Evolutionary conservation across 495 filamentous ascomycete species (phyloP), one percentile per base, ranked within the genome.

Genomic region (Xylaria nigripes): DNA sequence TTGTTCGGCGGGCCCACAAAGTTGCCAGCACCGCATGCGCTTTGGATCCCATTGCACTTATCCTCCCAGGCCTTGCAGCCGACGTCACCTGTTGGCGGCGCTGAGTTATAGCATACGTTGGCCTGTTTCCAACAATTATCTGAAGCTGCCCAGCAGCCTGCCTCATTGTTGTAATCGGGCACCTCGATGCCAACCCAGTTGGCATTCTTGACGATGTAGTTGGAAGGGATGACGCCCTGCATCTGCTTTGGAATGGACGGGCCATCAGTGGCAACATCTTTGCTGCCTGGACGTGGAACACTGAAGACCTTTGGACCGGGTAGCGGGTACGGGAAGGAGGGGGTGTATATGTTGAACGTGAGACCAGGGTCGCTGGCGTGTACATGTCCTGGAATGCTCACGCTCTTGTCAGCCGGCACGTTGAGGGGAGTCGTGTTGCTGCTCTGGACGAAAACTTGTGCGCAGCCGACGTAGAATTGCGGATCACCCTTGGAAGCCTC

Each of bases 121-220:
- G 61, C 62, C 69, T 90, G 85, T 40, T 61, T 52, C 68, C 71
- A 89, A 72, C 85, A 86, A 25, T 76, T 64, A 43, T 70, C 57
- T 13, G 66, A 68, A 7, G 75, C 54, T 18, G 64, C 63, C 77
- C 78, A 86, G 72, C 86, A 90, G n/a, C 78, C 76, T 12, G 57
- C 51, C 56, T 81, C 69, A 34, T 69, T 68, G 5, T 64, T 68
- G 64, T 84, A 89, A 8, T 51, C 52, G 0, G 78, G 65, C 0
- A 86, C 68, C 57, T 86, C 77, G 19, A 74, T 59, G 29, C 76
- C 83, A 64, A 83, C 87, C 86, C 86, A 90, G 67, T 89, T 86
- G 34, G 71, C 84, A 60, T 86, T 87, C 54, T 78, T 76, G 46
- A 85, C 64, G 27, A 86, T 70, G 63, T 80, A 86, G 43, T 68